Conservation (phyloP, 2,329 filamentous ascomycete genomes). For the Aurifilum marmelostoma region DNA sequence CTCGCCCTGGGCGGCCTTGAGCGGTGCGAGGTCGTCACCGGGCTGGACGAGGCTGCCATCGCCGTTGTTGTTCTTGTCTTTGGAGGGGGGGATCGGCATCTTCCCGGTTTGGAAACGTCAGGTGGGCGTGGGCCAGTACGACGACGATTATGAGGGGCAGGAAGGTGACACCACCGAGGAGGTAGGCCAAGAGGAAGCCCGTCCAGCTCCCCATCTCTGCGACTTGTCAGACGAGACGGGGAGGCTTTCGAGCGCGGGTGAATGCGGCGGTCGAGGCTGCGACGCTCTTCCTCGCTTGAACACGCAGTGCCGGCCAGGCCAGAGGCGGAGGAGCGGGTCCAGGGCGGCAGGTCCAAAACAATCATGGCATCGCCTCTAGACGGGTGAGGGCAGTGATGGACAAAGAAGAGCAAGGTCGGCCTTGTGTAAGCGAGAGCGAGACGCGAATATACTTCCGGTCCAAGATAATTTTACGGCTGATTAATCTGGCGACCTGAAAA, state of each 20-base stretch:
- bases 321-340: slow-evolving; percentile 12
- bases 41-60: slow-evolving; percentile 55
- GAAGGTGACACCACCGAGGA: slow-evolving; percentile 87
- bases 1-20: slow-evolving; percentile 63
- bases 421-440: neutral
- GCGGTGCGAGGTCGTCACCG: slow-evolving; percentile 65
- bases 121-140: slow-evolving; percentile 68
- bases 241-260: neutral
- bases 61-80: slow-evolving; percentile 36
- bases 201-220: slow-evolving; percentile 54
- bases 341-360: slow-evolving; percentile 18
- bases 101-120: slow-evolving; percentile 63
- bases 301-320: slow-evolving; percentile 24
- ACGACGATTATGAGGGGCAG: slow-evolving; percentile 70
- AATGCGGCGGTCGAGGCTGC: slow-evolving; percentile 20
- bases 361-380: slow-evolving; percentile 27
- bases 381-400: neutral
- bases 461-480: neutral
- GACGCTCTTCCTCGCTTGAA: slow-evolving; percentile 26
- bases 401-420: neutral
- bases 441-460: neutral
- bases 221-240: slow-evolving; percentile 3
- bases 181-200: slow-evolving; percentile 72
- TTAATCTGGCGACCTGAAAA: neutral
- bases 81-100: slow-evolving; percentile 40